Evolutionary conservation across 2,329 filamentous ascomycete genomes (phyloP).

Genomic region (Fusarium proliferatum): DNA sequence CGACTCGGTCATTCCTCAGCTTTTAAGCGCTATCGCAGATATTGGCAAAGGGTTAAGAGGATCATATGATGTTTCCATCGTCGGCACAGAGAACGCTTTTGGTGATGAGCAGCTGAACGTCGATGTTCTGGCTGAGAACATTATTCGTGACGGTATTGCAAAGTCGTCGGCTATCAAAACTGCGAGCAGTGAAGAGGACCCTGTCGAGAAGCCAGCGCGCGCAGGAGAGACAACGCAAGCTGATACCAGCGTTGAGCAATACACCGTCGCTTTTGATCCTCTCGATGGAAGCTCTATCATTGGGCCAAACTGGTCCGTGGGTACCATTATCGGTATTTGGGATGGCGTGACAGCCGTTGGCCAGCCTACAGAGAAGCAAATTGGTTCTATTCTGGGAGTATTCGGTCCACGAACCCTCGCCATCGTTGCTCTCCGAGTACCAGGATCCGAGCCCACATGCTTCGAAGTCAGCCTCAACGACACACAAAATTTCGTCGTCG

Average conservation of each 20-base stretch:
- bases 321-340: constrained; percentile 71
- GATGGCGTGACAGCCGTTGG: constrained; percentile 59
- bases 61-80: constrained; percentile 58
- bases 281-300: constrained; percentile 73
- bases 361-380: constrained; percentile 55
- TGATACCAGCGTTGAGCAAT: constrained; percentile 52
- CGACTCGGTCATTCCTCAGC: constrained; percentile 59
- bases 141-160: constrained; percentile 58
- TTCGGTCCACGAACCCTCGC: constrained; percentile 67
- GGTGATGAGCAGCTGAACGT: constrained; percentile 71
- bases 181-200: constrained; percentile 71
- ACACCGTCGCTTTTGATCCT: constrained; percentile 72
- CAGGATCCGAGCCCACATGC: constrained; percentile 54
- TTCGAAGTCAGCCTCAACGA: constrained; percentile 62
- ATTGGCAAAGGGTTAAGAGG: constrained; percentile 58
- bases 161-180: constrained; percentile 58
- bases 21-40: constrained; percentile 58
- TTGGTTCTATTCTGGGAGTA: constrained; percentile 64
- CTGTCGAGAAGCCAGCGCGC: constrained; percentile 56
- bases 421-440: constrained; percentile 63
- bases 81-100: constrained; percentile 65
- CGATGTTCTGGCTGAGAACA: constrained; percentile 62
- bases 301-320: constrained; percentile 67
- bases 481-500: constrained; percentile 48
- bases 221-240: constrained; percentile 1